phyloP scores from a whole-genome alignment of 2,329 filamentous ascomycete species.

The Diaporthe citri region DNA sequence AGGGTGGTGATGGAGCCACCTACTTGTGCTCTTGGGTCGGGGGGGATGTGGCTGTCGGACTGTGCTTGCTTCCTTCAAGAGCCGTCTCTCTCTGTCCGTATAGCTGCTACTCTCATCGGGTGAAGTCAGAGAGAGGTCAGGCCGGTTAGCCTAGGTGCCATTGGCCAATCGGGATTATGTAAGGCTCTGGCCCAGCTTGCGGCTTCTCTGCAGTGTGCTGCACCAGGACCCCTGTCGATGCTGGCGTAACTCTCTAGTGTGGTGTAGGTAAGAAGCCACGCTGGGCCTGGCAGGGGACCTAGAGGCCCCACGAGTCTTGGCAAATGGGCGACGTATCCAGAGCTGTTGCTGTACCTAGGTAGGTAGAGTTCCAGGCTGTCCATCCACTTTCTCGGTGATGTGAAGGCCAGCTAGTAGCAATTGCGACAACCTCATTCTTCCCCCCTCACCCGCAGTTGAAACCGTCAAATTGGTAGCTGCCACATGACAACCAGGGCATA shows the following conservation, averaged over 20 bases:
- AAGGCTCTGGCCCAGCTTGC: neutral
- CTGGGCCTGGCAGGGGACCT: slow-evolving; percentile 29
- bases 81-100: neutral
- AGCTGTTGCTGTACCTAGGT: slow-evolving; percentile 35
- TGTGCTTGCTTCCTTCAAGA: slow-evolving; percentile 4
- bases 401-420: slow-evolving; percentile 30
- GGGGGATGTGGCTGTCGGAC: neutral
- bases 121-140: slow-evolving; percentile 38
- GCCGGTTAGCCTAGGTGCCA: slow-evolving; percentile 8
- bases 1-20: neutral
- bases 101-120: neutral
- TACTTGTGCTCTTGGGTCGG: neutral
- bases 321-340: slow-evolving; percentile 53
- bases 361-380: slow-evolving; percentile 30
- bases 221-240: slow-evolving; percentile 7
- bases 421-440: slow-evolving; percentile 19
- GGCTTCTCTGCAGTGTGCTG: neutral
- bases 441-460: slow-evolving; percentile 28
- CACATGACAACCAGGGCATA: slow-evolving; percentile 40
- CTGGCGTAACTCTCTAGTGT: neutral
- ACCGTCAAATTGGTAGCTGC: slow-evolving; percentile 31
- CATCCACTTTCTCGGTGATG: slow-evolving; percentile 28
- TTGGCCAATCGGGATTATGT: slow-evolving; percentile 38
- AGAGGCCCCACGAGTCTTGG: slow-evolving; percentile 45
- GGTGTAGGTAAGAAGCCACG: slow-evolving; percentile 34